A percentile compares a stretch with the other conserved stretches of the same genome.
Conservation (phyloP, 2,329 filamentous ascomycete species). For the Zymoseptoria tritici region DNA sequence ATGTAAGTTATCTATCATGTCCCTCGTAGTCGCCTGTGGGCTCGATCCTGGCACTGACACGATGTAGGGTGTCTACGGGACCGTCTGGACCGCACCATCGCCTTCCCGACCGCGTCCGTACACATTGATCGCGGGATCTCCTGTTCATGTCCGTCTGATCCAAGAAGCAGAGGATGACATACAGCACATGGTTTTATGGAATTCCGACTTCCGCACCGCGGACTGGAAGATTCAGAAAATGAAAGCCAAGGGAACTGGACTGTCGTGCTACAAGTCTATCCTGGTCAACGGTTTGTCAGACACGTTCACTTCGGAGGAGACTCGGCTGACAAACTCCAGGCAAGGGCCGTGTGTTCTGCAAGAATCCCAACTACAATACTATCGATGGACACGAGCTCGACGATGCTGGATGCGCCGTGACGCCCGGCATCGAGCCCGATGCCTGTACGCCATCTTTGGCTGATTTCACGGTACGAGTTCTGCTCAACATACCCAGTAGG, state of each 20-base stretch:
- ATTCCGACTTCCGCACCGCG: neutral
- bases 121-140: neutral
- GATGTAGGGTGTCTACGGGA: neutral
- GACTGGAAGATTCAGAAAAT: neutral
- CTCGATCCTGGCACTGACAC: neutral
- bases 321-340: neutral
- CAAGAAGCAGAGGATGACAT: neutral
- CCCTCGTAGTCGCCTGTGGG: neutral
- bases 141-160: neutral
- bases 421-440: neutral
- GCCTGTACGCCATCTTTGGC: neutral
- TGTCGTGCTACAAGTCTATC: neutral
- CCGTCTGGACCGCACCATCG: neutral
- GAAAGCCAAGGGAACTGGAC: neutral
- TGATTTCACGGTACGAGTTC: neutral
- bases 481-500: neutral
- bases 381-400: neutral
- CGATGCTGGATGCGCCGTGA: neutral
- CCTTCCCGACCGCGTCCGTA: neutral
- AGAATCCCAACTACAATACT: neutral
- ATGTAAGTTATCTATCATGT: neutral
- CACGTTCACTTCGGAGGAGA: too few relatives aligned
- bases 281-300: neutral
- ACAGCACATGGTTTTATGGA: neutral
- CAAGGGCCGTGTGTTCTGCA: neutral